Conservation (phyloP, 164 flowering plant genomes). For the Warburgia ugandensis region DNA sequence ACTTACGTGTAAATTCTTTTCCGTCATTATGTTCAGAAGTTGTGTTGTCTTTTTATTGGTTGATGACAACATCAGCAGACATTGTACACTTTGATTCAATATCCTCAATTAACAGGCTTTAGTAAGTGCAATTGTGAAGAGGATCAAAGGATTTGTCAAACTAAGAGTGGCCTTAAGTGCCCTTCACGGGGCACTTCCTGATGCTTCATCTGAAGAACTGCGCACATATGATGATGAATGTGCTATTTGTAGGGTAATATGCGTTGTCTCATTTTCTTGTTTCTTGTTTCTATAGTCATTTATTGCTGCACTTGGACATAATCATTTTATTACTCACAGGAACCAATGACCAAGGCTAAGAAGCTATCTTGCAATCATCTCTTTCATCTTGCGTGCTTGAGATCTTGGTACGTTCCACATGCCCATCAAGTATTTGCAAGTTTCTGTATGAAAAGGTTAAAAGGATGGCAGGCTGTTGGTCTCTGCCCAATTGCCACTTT, state of each 20-base stretch:
- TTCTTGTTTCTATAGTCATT: neutral
- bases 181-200: slow-evolving; percentile 94
- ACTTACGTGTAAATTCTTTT: slow-evolving; percentile 78
- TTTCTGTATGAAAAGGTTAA: no score
- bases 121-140: slow-evolving; percentile 66
- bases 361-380: slow-evolving; percentile 87
- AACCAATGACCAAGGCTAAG: slow-evolving; percentile 98
- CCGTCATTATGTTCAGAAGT: no score
- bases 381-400: slow-evolving; percentile 91
- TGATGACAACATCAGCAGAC: no score
- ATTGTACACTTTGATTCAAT: slow-evolving; percentile 1
- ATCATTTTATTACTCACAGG: slow-evolving; percentile 42
- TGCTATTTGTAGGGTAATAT: slow-evolving; percentile 94
- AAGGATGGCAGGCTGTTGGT: no score
- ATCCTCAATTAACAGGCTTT: slow-evolving; percentile 61
- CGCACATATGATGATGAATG: slow-evolving; percentile 91
- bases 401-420: slow-evolving; percentile 70
- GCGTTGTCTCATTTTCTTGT: no score
- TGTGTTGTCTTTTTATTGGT: no score
- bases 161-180: slow-evolving; percentile 59
- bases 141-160: slow-evolving; percentile 70
- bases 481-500: no score
- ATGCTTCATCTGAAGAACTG: slow-evolving; percentile 84
- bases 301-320: neutral
- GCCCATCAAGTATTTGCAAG: no score